Base-by-base conservation (phyloP, 2,329 filamentous ascomycete species). In the Trichoderma sp. region DNA sequence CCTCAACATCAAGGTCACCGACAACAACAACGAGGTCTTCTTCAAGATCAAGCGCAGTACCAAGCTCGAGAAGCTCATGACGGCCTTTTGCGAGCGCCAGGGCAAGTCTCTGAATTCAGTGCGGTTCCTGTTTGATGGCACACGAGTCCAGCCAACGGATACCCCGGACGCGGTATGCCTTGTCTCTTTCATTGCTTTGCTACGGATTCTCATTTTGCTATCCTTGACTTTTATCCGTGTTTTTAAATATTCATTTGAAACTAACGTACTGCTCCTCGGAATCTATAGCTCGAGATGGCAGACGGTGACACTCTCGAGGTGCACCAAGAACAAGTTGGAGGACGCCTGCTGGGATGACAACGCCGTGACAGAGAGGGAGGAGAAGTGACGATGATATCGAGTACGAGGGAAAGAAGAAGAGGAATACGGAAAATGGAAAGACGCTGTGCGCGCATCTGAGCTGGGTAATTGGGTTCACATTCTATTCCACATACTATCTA, bases 21-120 rank as follows among this genome's bases (percentile, higher is more conserved):
- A 99, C 76, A 97, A 97, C 84, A 97, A 97, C 84, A 99, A 99
- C 80, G 96, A 99, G 79, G 95, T 99, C 76, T 99, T 98, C 81
- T 99, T 99, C 86, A 99, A 99, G 86, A 99, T 99, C 84, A 99
- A 99, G 90, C 89, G 94, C 46, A 94, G 91, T 26, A 99, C 96
- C 1, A 92, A 94, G 79, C 88, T 99, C 1, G 96, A 97, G 83
- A 99, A 99, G 85, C 86, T 99, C 67, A 99, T 99, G 96, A 91
- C 93, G 71, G 96, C 96, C 24, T 99, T 98, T 81, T 99, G 96
- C 81, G 95, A 98, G 74, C 89, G 96, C 28, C 94, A 97, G 79
- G 96, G 96, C 75, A 98, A 98, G 85, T 89, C 90, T 39, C 83
- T 90, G 7, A 88, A 85, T 39, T 95, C 92, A 5, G 95, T 98